Evolutionary conservation across 192 early-diverging fungal genomes (phyloP).

Genomic region (Chytriomyces confervae): DNA sequence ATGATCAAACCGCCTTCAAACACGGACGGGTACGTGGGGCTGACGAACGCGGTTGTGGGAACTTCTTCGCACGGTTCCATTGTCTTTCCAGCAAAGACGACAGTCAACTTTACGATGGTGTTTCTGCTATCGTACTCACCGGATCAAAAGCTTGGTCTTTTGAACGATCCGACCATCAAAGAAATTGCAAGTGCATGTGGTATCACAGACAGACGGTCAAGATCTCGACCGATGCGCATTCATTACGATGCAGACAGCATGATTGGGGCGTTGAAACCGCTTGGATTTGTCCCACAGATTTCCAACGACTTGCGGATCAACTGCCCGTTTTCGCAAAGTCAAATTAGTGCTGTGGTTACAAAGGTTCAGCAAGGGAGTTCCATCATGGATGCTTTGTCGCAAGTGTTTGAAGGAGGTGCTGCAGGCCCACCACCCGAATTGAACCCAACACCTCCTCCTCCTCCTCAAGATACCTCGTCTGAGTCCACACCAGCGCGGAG

Average conservation of each 20-base stretch:
- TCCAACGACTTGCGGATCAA: slow-evolving; percentile 11
- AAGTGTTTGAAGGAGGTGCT: slow-evolving; percentile 22
- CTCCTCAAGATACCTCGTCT: neutral
- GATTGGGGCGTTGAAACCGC: neutral
- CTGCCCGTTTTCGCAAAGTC: slow-evolving; percentile 24
- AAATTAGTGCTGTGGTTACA: slow-evolving; percentile 17
- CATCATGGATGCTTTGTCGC: neutral
- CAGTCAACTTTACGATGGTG: slow-evolving; percentile 32
- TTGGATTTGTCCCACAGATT: slow-evolving; percentile 14
- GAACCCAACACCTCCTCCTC: neutral
- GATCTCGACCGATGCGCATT: slow-evolving; percentile 15
- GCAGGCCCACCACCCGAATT: neutral
- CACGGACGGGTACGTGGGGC: neutral
- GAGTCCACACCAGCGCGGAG: too few species aligned
- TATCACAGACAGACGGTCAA: slow-evolving; percentile 6
- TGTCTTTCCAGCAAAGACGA: slow-evolving; percentile 18
- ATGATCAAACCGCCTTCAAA: neutral
- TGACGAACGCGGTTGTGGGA: slow-evolving; percentile 14
- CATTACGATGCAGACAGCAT: slow-evolving; percentile 9
- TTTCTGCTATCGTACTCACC: slow-evolving; percentile 34
- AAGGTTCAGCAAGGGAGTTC: slow-evolving; percentile 3
- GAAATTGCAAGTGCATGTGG: slow-evolving; percentile 30
- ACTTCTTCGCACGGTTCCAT: neutral
- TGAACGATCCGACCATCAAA: slow-evolving; percentile 23
- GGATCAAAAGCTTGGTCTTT: slow-evolving; percentile 21